These are phyloP conservation scores for Trichoderma sp. DNA, from an alignment of 2,329 filamentous ascomycete genomes.

Conservation along the genomic window DNA sequence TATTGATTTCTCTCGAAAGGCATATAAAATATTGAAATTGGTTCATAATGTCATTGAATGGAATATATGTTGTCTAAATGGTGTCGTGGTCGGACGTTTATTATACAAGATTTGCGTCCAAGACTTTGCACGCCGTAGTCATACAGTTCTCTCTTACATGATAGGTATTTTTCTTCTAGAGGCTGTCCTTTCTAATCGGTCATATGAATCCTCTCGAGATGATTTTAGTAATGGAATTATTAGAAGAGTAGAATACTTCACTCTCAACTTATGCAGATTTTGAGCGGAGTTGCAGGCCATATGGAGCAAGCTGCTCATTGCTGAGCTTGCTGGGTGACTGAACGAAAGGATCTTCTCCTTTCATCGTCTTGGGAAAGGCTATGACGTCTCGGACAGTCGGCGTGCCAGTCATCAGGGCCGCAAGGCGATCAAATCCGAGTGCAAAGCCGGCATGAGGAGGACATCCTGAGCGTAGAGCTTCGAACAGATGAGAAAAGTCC, in stretches of 20 bases:
- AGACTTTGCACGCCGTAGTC: not conserved
- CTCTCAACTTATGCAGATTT: not conserved
- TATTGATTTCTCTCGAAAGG: not conserved
- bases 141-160: not conserved
- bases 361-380: constrained; percentile 92
- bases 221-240: not conserved
- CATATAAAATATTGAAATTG: not conserved
- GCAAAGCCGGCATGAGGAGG: constrained; percentile 95
- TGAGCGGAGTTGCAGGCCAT: constrained; percentile 43
- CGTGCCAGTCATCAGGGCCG: constrained; percentile 75
- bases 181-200: not conserved
- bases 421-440: constrained; percentile 84
- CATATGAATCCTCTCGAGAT: not conserved
- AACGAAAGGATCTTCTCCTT: constrained; percentile 83
- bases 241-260: not conserved
- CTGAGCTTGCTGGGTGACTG: constrained; percentile 72
- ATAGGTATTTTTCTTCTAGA: not conserved
- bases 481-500: constrained; percentile 83
- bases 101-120: not conserved
- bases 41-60: not conserved
- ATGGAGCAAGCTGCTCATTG: constrained; percentile 52
- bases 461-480: constrained; percentile 80
- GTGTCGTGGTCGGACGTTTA: not conserved
- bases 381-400: constrained; percentile 89
- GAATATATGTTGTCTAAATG: not conserved